Evolutionary conservation across 225 moss, liverwort and hornwort genomes (phyloP).

Genomic region (Straminergon stramineum): DNA sequence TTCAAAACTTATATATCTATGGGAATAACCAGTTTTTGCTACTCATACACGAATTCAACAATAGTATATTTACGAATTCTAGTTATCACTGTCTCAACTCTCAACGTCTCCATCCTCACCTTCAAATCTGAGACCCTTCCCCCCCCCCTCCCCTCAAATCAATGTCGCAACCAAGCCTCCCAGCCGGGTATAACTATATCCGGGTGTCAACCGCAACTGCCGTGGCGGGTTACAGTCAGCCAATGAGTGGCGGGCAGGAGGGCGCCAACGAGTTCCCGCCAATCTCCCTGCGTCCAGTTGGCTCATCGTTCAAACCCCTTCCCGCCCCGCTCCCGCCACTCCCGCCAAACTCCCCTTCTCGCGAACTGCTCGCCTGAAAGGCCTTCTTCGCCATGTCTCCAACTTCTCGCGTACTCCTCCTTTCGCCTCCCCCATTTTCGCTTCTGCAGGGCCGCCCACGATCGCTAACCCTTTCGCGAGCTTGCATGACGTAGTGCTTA

Average conservation of each 20-base stretch:
- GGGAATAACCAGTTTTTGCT: neutral
- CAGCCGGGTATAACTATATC: neutral
- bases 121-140: neutral
- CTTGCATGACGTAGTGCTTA: neutral
- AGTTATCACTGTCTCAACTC: neutral
- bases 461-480: neutral
- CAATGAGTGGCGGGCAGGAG: neutral
- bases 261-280: conserved; percentile 12
- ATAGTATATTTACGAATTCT: neutral
- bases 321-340: conserved; percentile 29
- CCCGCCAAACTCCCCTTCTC: neutral
- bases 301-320: conserved; percentile 19
- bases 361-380: neutral
- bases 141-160: neutral
- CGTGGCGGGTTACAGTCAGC: neutral
- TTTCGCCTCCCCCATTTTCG: neutral
- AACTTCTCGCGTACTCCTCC: neutral
- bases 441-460: neutral
- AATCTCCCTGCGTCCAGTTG: neutral
- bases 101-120: neutral
- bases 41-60: neutral
- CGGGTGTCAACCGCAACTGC: neutral
- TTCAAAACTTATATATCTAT: too few species aligned
- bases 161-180: neutral
- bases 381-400: neutral